Evolutionary conservation across 2,329 filamentous ascomycete species (phyloP).

Genomic region (Exophiala sp.): DNA sequence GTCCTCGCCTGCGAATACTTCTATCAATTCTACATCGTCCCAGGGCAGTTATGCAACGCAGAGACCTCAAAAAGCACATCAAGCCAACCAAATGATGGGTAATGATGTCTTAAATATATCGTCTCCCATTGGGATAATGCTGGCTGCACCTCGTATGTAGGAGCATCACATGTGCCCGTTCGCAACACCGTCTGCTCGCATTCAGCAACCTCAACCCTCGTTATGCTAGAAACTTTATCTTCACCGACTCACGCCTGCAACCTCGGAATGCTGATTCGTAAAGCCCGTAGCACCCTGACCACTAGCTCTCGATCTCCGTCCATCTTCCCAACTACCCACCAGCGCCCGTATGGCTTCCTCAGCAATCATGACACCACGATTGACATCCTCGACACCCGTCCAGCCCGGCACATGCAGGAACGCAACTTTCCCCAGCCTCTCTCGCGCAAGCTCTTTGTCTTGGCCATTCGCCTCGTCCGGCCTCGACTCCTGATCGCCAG

Average conservation of each 20-base stretch:
- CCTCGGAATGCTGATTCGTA: conserved; percentile 20
- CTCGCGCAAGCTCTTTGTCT: conserved; percentile 2
- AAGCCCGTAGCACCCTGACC: conserved; percentile 4
- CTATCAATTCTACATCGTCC: no score
- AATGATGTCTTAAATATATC: no score
- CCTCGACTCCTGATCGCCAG: conserved; percentile 25
- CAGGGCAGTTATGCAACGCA: no score
- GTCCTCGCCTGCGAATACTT: no score
- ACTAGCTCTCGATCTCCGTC: conserved; percentile 10
- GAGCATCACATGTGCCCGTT: no score
- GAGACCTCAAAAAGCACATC: no score
- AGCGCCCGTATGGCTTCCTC: conserved; percentile 43
- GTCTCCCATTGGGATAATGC: no score
- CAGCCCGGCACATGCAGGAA: conserved; percentile 72
- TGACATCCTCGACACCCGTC: conserved; percentile 46
- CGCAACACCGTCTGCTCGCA: no score
- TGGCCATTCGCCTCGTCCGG: conserved; percentile 28
- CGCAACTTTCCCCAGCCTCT: conserved; percentile 46
- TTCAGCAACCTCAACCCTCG: not conserved
- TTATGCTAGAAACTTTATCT: not conserved
- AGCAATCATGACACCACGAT: conserved; percentile 39
- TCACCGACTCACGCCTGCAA: not conserved
- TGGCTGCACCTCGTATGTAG: no score
- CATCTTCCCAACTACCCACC: conserved; percentile 38
- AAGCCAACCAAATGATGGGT: no score